Evolutionary conservation across 257 asterid genomes (phyloP), one percentile per base, ranked within the genome.

Genomic region (Cynanchum wilfordii): DNA sequence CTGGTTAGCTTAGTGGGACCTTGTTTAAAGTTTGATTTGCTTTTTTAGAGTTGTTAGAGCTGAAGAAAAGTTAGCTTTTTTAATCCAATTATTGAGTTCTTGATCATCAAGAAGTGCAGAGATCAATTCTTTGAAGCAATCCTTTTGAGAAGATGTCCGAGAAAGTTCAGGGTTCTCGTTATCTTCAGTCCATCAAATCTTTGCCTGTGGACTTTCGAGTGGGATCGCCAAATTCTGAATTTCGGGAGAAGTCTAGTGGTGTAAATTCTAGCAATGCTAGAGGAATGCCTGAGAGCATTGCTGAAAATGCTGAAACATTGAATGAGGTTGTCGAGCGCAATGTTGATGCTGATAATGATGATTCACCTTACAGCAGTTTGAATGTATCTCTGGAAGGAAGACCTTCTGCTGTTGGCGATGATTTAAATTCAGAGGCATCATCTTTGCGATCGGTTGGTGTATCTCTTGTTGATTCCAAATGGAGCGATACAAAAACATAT

Each of bases 401-500:
- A 49, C 80, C 82, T 75, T 79, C 88, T 29, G 76, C 75, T 68
- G 85, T 76, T 78, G 93, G 79, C 78, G 91, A 85, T 77, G 89
- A 81, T 81, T 62, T 40, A 75, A 80, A 79, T 82, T 81, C 78
- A 54, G 50, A 65, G 56, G 64, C 70, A 75, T 80, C 86, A 25
- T 81, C 89, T 40, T 65, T 74, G 51, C 82, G 49, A 45, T 79
- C 89, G 1, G 15, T 75, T 45, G 79, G 81, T 66, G 76, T 78
- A 40, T 75, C 83, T 19, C 76, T 81, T 74, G 86, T 67, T 71
- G 90, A 93, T 51, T 86, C 90, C 36, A 86, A 79, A 83, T 93
- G 98, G 98, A 83, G 86, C 66, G 96, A 89, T 78, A 89, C 91
- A 77, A 86, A 87, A n/a, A 83, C 93, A 6, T 89, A 85, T 79